These are phyloP conservation scores for Boechera divaricarpa DNA, from an alignment of 345 rosid species.

Conservation along the genomic window DNA sequence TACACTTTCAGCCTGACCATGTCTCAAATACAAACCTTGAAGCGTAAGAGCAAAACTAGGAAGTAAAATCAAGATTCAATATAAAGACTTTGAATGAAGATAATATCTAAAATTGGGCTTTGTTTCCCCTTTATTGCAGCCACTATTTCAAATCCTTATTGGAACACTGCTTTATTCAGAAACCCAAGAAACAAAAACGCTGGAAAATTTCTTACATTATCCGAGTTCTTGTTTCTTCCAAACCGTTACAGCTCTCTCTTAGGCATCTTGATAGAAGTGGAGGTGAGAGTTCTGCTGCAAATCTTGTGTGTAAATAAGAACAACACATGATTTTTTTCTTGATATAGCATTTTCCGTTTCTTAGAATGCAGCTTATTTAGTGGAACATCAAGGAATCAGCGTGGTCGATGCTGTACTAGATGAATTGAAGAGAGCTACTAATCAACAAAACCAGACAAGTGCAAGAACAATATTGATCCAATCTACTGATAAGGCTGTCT, in stretches of 20 bases:
- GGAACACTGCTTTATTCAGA: conserved; percentile 45
- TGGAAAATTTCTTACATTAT: conserved; percentile 59
- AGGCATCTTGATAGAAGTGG: conserved; percentile 79
- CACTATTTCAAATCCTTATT: conserved; percentile 54
- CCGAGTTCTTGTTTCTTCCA: conserved; percentile 68
- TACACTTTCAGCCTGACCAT: conserved; percentile 53
- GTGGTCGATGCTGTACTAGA: conserved; percentile 59
- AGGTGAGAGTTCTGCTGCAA: conserved; percentile 62
- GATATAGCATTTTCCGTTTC: conserved; percentile 27
- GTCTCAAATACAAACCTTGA: conserved; percentile 49
- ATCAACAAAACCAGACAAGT: conserved; percentile 49
- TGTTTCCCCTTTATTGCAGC: conserved; percentile 54
- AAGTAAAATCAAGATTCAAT: conserved; percentile 14
- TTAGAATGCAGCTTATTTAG: conserved; percentile 79
- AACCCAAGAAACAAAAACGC: conserved; percentile 58
- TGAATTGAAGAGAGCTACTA: conserved; percentile 62
- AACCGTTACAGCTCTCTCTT: conserved; percentile 61
- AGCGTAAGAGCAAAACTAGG: conserved; percentile 46
- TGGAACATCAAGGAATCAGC: conserved; percentile 52
- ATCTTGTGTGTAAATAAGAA: background rate
- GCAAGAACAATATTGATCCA: conserved; percentile 68
- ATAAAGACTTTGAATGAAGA: background rate
- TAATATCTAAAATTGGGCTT: conserved; percentile 14
- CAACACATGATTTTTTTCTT: conserved; percentile 12
- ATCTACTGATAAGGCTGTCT: conserved; percentile 74